Conservation (phyloP, 805 yeast genomes). For the Zygotorulaspora chibaensis region DNA sequence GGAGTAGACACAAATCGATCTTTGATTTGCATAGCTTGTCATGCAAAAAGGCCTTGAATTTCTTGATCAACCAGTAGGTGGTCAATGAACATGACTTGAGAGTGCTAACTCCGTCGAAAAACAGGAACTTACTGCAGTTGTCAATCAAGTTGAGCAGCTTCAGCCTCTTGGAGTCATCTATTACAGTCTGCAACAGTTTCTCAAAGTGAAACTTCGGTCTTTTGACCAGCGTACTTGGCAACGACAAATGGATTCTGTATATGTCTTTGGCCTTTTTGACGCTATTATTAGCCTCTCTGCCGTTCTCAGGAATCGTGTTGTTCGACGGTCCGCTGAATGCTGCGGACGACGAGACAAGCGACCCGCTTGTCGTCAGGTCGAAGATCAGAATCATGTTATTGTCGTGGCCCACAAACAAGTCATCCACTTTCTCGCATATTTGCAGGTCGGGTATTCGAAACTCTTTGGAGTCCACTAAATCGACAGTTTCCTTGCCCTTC, state of each 20-base stretch:
- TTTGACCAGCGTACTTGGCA: constrained; percentile 32
- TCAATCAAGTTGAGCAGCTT: constrained; percentile 19
- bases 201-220: constrained; percentile 30
- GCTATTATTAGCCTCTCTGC: constrained; percentile 1
- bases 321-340: constrained; percentile 2
- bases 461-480: constrained; percentile 9
- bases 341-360: constrained; percentile 15
- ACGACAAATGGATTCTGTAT: constrained; percentile 26
- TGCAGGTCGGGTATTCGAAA: constrained; percentile 12
- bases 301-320: background rate
- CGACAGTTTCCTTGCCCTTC: constrained; percentile 2
- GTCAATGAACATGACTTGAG: constrained; percentile 20
- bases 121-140: constrained; percentile 18
- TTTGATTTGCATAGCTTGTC: constrained; percentile 9
- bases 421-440: constrained; percentile 8
- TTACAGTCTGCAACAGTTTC: constrained; percentile 24
- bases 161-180: constrained; percentile 19
- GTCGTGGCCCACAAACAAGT: constrained; percentile 2
- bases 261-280: constrained; percentile 11
- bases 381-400: constrained; percentile 17
- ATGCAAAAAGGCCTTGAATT: constrained; percentile 17
- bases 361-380: constrained; percentile 24
- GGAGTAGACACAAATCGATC: constrained; percentile 8
- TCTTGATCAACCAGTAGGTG: constrained; percentile 25
- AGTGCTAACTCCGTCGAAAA: constrained; percentile 28